Conservation (phyloP, 2,329 filamentous ascomycete species). For the Clonostachys solani region DNA sequence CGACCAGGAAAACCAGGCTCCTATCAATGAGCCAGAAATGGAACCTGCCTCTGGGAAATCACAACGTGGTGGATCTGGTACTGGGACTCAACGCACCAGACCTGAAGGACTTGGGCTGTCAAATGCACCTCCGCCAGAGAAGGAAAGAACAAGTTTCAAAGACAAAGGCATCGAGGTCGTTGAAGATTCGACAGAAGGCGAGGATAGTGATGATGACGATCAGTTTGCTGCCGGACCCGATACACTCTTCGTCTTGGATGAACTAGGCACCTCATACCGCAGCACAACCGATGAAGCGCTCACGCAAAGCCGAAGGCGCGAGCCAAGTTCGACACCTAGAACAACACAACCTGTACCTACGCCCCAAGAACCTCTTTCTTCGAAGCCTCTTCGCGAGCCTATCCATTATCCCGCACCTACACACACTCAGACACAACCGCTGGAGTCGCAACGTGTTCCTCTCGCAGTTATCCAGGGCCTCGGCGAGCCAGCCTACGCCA, state of each 20-base stretch:
- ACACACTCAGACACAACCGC: conserved; percentile 19
- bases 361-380: neutral
- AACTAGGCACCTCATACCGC: conserved; percentile 16
- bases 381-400: conserved; percentile 17
- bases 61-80: neutral
- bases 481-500: conserved; percentile 40
- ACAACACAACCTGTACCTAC: neutral
- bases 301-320: neutral
- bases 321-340: neutral
- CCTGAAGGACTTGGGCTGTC: no score
- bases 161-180: neutral
- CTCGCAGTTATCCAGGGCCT: conserved; percentile 42
- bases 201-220: conserved; percentile 3
- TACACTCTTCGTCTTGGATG: conserved; percentile 26
- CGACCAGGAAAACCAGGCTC: conserved; percentile 3
- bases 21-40: no score
- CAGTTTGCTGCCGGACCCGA: conserved; percentile 19
- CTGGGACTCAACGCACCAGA: neutral
- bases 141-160: neutral
- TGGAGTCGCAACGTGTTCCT: conserved; percentile 45
- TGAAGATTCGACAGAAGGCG: neutral
- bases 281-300: no score
- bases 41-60: neutral
- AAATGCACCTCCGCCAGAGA: neutral
- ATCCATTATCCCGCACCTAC: conserved; percentile 12